These are phyloP conservation scores for Apiospora marii DNA, from an alignment of 2,329 filamentous ascomycete species.

Conservation along the genomic window DNA sequence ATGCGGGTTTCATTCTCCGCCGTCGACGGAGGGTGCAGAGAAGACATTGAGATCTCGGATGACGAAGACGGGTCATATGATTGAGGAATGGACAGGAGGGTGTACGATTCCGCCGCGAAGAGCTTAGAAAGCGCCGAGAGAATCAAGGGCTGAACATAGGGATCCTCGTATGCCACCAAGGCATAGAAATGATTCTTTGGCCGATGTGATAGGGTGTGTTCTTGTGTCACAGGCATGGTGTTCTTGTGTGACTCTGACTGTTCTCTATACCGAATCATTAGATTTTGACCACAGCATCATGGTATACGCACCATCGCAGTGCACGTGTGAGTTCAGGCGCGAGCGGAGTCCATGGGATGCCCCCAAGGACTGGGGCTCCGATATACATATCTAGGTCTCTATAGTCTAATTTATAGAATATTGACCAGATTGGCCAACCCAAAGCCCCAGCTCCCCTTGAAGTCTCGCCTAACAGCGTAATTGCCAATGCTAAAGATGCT, in stretches of 20 bases:
- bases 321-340: background rate
- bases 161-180: constrained; percentile 83
- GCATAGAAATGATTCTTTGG: constrained; percentile 65
- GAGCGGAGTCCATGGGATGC: background rate
- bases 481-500: background rate
- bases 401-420: constrained; percentile 37
- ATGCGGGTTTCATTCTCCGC: constrained; percentile 55
- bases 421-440: constrained; percentile 20
- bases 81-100: constrained; percentile 59
- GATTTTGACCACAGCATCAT: constrained; percentile 26
- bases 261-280: constrained; percentile 29
- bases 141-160: constrained; percentile 89
- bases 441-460: constrained; percentile 17
- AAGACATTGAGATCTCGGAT: constrained; percentile 46
- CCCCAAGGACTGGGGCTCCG: constrained; percentile 20
- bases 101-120: constrained; percentile 63
- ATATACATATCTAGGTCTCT: constrained; percentile 38
- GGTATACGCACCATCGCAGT: background rate
- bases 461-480: background rate
- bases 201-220: constrained; percentile 32
- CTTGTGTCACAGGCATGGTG: constrained; percentile 28
- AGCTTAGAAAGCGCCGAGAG: constrained; percentile 71
- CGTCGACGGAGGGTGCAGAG: constrained; percentile 44
- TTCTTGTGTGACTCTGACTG: constrained; percentile 29
- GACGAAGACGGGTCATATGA: constrained; percentile 31